A percentile compares a stretch with the other conserved stretches of the same genome.
Conservation (phyloP, 2,329 filamentous ascomycete species). For the Dactylellina drechsleri region DNA sequence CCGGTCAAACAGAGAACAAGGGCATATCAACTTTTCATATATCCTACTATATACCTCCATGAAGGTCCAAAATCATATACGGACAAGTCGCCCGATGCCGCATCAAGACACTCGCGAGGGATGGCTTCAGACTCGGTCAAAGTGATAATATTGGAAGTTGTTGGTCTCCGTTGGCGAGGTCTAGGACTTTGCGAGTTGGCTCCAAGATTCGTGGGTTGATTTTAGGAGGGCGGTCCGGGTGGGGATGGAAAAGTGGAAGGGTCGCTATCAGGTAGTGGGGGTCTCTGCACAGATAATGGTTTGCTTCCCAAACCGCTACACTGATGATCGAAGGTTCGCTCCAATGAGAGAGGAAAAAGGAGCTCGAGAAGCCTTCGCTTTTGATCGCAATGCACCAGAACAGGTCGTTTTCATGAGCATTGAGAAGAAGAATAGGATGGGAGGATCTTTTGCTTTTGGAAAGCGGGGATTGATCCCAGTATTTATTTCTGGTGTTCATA, state of each 20-base stretch:
- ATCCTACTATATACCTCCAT: conserved; percentile 19
- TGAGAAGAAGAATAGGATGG: conserved; percentile 38
- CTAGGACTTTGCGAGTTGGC: conserved; percentile 14
- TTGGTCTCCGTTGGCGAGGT: conserved; percentile 6
- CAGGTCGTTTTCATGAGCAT: conserved; percentile 49
- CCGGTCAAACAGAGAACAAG: conserved; percentile 10
- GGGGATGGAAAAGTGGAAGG: conserved; percentile 41
- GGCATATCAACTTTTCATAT: conserved; percentile 30
- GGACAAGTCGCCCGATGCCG: conserved; percentile 24
- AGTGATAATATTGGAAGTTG: conserved; percentile 17
- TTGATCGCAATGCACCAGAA: conserved; percentile 45
- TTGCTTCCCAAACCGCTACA: conserved; percentile 38
- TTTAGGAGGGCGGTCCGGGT: conserved; percentile 22
- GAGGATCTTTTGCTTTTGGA: conserved; percentile 47
- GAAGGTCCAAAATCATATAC: conserved; percentile 17
- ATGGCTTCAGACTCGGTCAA: conserved; percentile 12
- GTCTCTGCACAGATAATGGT: conserved; percentile 54
- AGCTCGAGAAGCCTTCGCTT: conserved; percentile 41
- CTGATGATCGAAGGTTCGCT: conserved; percentile 41
- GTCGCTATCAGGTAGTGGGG: conserved; percentile 50
- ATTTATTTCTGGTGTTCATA: conserved; percentile 45
- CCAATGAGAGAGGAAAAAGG: conserved; percentile 35
- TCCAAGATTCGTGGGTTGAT: conserved; percentile 38
- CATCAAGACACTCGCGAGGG: conserved; percentile 3
- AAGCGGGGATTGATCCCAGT: conserved; percentile 51